Evolutionary conservation across 1,284 basidiomycete genomes (phyloP).

Genomic region (Papiliotrema flavescens): DNA sequence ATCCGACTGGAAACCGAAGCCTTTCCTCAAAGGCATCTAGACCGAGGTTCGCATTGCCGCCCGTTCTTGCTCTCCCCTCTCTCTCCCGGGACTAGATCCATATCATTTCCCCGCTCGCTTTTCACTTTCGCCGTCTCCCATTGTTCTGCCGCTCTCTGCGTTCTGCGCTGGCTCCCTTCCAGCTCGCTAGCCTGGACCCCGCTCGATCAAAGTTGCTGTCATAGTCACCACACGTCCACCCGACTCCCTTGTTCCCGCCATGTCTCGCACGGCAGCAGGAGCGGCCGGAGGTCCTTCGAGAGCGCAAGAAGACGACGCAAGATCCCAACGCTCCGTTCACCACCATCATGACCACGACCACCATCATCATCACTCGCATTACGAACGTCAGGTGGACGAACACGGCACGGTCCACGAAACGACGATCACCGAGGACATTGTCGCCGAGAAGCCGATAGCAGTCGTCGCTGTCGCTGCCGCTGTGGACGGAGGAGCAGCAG

Average conservation of each 20-base stretch:
- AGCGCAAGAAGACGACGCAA: slow-evolving; percentile 9
- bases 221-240: too few species aligned
- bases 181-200: too few species aligned
- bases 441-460: slow-evolving; percentile 1
- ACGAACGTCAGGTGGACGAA: slow-evolving; percentile 10
- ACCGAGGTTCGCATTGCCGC: too few species aligned
- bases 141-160: too few species aligned
- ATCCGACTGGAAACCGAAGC: too few species aligned
- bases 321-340: slow-evolving; percentile 15
- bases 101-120: too few species aligned
- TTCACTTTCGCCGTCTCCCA: too few species aligned
- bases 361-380: slow-evolving; percentile 15
- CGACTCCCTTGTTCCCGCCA: background rate
- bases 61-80: too few species aligned
- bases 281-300: background rate
- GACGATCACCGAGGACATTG: slow-evolving; percentile 7
- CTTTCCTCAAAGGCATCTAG: too few species aligned
- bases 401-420: slow-evolving; percentile 6
- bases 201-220: too few species aligned
- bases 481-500: background rate
- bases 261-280: background rate
- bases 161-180: too few species aligned
- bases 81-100: too few species aligned
- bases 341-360: slow-evolving; percentile 16
- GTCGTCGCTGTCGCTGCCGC: slow-evolving; percentile 1